Evolutionary conservation across 768 basidiomycete species (phyloP).

Genomic region (Suillus ampliporus): DNA sequence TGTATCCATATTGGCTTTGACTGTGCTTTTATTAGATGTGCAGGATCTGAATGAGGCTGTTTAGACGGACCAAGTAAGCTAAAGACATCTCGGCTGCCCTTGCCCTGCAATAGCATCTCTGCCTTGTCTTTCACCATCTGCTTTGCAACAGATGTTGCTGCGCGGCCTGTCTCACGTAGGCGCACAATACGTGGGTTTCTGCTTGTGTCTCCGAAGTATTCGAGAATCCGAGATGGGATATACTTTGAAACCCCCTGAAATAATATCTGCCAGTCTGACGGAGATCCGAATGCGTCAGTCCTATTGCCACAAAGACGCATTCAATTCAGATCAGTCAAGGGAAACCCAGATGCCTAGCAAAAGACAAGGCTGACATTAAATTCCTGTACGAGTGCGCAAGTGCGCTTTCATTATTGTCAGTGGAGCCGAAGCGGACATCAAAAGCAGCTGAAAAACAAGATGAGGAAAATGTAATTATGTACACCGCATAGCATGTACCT

Average conservation of each 20-base stretch:
- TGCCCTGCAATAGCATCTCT: conserved; percentile 11
- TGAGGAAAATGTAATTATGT: neutral
- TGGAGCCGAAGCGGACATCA: conserved; percentile 52
- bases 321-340: neutral
- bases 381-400: conserved; percentile 15
- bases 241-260: conserved; percentile 36
- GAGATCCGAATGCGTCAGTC: conserved; percentile 14
- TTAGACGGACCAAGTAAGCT: conserved; percentile 44
- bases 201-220: conserved; percentile 39
- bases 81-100: conserved; percentile 16
- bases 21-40: conserved; percentile 12
- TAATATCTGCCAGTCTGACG: conserved; percentile 30
- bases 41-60: neutral
- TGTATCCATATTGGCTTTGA: conserved; percentile 35
- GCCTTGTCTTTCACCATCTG: conserved; percentile 21
- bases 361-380: conserved; percentile 8
- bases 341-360: neutral
- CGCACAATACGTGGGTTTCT: conserved; percentile 22
- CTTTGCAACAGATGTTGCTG: conserved; percentile 10
- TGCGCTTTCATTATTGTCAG: conserved; percentile 25
- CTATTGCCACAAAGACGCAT: conserved; percentile 6
- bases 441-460: conserved; percentile 46
- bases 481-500: conserved; percentile 33
- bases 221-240: conserved; percentile 38
- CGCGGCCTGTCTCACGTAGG: conserved; percentile 3